These are phyloP conservation scores for Aspergillus ochraceus DNA, from an alignment of 2,329 filamentous ascomycete genomes.

Conservation along the genomic window DNA sequence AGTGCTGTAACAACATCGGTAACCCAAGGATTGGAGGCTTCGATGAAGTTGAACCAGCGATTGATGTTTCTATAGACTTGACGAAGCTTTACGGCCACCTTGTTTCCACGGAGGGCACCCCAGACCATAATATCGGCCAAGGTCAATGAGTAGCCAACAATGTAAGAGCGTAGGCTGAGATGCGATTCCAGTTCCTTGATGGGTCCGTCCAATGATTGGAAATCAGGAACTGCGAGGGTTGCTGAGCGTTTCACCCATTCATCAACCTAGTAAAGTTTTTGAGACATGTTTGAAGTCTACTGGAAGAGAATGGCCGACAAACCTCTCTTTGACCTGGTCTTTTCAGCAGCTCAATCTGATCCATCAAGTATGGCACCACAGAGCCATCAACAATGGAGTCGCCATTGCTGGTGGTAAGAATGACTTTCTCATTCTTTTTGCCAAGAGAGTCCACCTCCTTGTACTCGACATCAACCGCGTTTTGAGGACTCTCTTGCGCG, in stretches of 20 bases:
- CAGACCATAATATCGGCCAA: slow-evolving; percentile 79
- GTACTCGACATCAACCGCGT: not conserved
- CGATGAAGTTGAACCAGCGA: slow-evolving; percentile 85
- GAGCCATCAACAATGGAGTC: not conserved
- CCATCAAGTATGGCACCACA: not conserved
- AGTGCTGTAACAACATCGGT: slow-evolving; percentile 67
- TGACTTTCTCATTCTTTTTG: not conserved
- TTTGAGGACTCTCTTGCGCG: not conserved
- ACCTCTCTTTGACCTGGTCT: not conserved
- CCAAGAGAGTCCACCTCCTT: not conserved
- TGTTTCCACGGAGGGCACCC: slow-evolving; percentile 78
- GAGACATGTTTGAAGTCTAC: not conserved
- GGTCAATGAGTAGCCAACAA: slow-evolving; percentile 76
- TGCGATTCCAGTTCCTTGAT: slow-evolving; percentile 43
- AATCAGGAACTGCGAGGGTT: not conserved
- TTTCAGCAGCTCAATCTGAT: not conserved
- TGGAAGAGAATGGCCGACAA: not conserved
- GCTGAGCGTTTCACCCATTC: not conserved
- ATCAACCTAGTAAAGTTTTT: not conserved
- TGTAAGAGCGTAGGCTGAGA: slow-evolving; percentile 80
- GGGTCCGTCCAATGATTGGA: not conserved
- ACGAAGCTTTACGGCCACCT: slow-evolving; percentile 57
- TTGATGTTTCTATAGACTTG: slow-evolving; percentile 44
- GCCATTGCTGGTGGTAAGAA: not conserved
- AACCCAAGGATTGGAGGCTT: slow-evolving; percentile 76